Conservation (phyloP, 305 asterid species). For the Plantago coronopus region DNA sequence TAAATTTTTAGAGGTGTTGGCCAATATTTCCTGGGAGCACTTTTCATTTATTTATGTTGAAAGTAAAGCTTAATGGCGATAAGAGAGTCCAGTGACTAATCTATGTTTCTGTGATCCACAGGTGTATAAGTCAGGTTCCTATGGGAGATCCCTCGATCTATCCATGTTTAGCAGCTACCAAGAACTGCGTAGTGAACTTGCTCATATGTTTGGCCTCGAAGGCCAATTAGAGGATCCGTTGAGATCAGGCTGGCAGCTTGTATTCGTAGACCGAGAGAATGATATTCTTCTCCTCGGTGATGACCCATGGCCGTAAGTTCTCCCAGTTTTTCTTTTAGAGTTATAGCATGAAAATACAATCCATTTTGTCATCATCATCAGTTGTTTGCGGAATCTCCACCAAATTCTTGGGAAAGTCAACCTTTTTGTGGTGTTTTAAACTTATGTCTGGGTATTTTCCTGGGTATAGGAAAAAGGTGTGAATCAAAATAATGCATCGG, state of each 20-base stretch:
- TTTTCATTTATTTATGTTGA: not conserved
- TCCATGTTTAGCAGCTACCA: constrained; percentile 73
- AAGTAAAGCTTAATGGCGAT: not conserved
- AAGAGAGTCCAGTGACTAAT: not conserved
- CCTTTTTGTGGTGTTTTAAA: no score
- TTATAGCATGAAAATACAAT: not conserved
- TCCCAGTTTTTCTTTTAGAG: not conserved
- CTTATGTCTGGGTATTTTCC: no score
- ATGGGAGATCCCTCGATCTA: constrained; percentile 72
- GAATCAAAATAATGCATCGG: no score
- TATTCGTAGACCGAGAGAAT: constrained; percentile 90
- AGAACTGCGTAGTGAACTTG: constrained; percentile 74
- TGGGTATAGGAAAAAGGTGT: no score
- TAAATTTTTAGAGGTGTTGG: no score
- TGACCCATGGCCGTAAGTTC: constrained; percentile 79
- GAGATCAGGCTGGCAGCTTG: constrained; percentile 99
- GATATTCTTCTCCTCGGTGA: constrained; percentile 93
- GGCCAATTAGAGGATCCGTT: constrained; percentile 75
- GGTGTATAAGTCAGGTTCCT: constrained; percentile 71
- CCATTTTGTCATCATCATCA: no score
- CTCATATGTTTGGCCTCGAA: constrained; percentile 73
- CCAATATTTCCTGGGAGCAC: no score
- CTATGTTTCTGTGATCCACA: constrained; percentile 18
- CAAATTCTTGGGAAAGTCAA: no score
- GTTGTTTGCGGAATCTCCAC: no score